Evolutionary conservation across 140 eudicot species (phyloP), one percentile per base, ranked within the genome.

Genomic region (Stevia rebaudiana): DNA sequence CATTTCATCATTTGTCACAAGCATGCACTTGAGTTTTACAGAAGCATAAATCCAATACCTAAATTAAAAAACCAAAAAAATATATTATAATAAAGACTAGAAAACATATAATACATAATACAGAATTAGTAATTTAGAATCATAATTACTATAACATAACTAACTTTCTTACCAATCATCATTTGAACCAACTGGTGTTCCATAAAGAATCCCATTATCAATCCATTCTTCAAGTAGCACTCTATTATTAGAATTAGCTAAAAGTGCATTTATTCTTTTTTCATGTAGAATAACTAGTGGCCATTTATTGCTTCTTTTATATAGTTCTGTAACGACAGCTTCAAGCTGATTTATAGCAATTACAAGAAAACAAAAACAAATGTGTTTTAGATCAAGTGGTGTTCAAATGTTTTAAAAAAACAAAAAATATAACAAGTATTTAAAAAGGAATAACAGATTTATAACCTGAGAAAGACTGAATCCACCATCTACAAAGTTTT

Each of bases 31-130:
- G 24, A 84, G 85, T 51, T 85, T 92, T 33, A 92, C 92, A 31
- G 94, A 86, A 61, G 98, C 98, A 77, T 85, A 92, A 49, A 92
- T 88, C 99, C 99, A 92, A 69, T 92, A 92, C 97, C 97, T 90
- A 63, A 46, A 61, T 68, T 0, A 24, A 24, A 50, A 19, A 31
- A 31, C 31, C 40, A 46, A 15, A 46, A 17, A 23, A 9, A 25
- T 8, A 16, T n/a, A 42, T 19, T 21, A 6, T 0, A 2, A 67
- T 8, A n/a, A 9, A 31, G 8, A 58, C 19, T 6, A 69, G 25
- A 57, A 40, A 35, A 23, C 10, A 50, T 49, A 72, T n/a, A n/a
- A n/a, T n/a, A n/a, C n/a, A n/a, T n/a, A n/a, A n/a, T n/a, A n/a
- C n/a, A n/a, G n/a, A n/a, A n/a, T n/a, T n/a, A n/a, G n/a, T n/a